Percentiles rank a stretch among this genome's conserved stretches.
These are phyloP conservation scores for Taiwanofungus camphoratus DNA, from an alignment of 1,284 basidiomycete genomes.

Conservation along the genomic window DNA sequence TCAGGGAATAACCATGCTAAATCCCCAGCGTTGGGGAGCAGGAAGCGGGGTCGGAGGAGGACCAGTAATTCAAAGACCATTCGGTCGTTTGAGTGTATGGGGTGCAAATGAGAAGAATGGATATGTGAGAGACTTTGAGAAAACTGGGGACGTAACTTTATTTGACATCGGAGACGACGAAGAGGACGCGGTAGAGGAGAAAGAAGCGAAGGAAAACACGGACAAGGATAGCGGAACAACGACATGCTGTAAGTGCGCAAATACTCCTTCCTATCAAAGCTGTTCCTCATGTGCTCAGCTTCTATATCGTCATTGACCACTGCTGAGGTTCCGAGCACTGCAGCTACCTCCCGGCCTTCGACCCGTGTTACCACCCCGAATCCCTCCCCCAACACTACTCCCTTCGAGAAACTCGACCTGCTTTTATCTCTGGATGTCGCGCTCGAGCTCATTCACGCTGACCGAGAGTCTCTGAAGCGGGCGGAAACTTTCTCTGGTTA, in stretches of 20 bases:
- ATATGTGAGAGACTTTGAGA: constrained; percentile 38
- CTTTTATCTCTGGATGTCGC: constrained; percentile 89
- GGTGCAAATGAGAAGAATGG: constrained; percentile 21
- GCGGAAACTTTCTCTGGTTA: constrained; percentile 87
- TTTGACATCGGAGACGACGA: constrained; percentile 59
- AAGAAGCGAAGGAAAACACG: constrained; percentile 25
- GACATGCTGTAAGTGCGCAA: constrained; percentile 11
- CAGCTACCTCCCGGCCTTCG: constrained; percentile 16
- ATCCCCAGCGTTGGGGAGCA: constrained; percentile 75
- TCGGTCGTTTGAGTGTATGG: constrained; percentile 13
- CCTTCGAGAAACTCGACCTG: constrained; percentile 71
- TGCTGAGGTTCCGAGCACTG: constrained; percentile 10
- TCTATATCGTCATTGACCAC: constrained; percentile 20
- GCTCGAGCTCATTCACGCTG: constrained; percentile 87
- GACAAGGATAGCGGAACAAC: constrained; percentile 20
- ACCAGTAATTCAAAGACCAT: constrained; percentile 12
- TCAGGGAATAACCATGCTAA: constrained; percentile 81
- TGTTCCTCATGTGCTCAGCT: constrained; percentile 11
- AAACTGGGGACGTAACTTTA: constrained; percentile 40
- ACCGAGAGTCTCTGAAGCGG: constrained; percentile 87
- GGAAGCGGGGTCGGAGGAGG: constrained; percentile 26
- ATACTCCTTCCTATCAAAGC: not conserved
- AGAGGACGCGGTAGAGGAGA: constrained; percentile 36
- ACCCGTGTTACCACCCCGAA: constrained; percentile 19
- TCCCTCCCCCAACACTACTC: constrained; percentile 16